Evolutionary conservation across 2,329 filamentous ascomycete genomes (phyloP), one percentile per base, ranked within the genome.

Genomic region (Cryoendolithus antarcticus): DNA sequence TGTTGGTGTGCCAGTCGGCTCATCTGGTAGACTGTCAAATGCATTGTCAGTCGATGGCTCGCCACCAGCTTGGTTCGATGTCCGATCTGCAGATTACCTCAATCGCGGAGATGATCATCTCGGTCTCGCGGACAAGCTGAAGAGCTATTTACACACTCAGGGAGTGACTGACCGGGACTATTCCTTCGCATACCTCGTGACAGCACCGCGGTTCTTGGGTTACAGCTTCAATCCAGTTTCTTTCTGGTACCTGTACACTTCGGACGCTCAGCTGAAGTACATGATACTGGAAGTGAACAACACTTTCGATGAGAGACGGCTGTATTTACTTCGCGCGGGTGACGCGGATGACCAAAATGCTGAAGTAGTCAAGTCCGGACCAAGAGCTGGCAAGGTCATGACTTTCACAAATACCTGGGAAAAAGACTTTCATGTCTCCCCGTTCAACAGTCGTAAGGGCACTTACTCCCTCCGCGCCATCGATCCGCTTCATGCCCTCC

Each of bases 251-350:
- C 68, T 88, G 2, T 86, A 88, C 54, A 71, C 75, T 9, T 48
- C 59, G 0, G 58, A 72, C 6, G 70, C 70, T 41, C 58, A 68
- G 4, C 64, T 86, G 9, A 70, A 66, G 15, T 76, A 75, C 40
- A 75, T 85, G 60, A 67, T 88, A 1, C 54, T 83, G 1, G 82
- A 88, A 55, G 78, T 86, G 34, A 84, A 83, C 58, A 86, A 86
- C 49, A 83, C 80, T 0, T 86, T 84, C 52, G 79, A 74, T 35
- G 82, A 86, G 57, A 68, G 78, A 37, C 71, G 78, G 7, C 71
- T 80, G 57, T 83, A 83, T 50, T 65, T 78, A 29, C 60, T 82
- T 9, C 65, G 67, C 19, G 58, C 62, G n/a, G 58, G 59, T 24
- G 31, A 30, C 9, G 9, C 15, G n/a, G 15, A 19, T 19, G 15